Conservation (phyloP, 169 alveolate genomes). For the Babesia gibsoni region DNA sequence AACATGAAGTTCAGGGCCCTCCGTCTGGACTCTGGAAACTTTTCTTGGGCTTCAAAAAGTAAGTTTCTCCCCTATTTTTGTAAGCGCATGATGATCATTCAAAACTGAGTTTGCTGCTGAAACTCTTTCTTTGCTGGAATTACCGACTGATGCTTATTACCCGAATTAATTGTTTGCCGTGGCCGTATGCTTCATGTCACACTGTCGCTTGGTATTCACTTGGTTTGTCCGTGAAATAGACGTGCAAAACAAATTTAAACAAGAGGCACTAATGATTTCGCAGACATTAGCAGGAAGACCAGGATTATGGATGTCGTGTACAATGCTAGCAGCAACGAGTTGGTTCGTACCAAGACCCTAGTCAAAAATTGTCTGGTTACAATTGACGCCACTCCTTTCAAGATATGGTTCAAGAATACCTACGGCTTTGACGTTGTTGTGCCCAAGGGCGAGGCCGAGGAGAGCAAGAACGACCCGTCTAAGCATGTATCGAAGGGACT, state of each 20-base stretch:
- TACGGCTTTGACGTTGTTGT: slow-evolving; percentile 82
- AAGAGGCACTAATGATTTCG: background rate
- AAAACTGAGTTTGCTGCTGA: slow-evolving; percentile 37
- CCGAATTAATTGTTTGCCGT: too few species aligned
- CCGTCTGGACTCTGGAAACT: slow-evolving; percentile 96
- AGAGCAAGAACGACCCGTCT: slow-evolving; percentile 73
- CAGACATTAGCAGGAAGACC: slow-evolving; percentile 84
- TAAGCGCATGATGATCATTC: slow-evolving; percentile 37
- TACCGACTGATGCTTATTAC: slow-evolving; percentile 65
- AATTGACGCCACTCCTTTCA: slow-evolving; percentile 99
- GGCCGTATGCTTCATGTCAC: too few species aligned
- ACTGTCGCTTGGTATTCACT: too few species aligned
- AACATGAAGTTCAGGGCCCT: slow-evolving; percentile 94
- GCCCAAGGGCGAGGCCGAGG: slow-evolving; percentile 39
- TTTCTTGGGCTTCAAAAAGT: slow-evolving; percentile 94
- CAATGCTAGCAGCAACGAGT: slow-evolving; percentile 99
- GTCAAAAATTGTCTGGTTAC: slow-evolving; percentile 96
- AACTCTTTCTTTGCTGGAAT: slow-evolving; percentile 66
- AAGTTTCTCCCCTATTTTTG: slow-evolving; percentile 41
- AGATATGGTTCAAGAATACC: slow-evolving; percentile 88
- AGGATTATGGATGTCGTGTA: slow-evolving; percentile 97
- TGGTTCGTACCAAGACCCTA: slow-evolving; percentile 98
- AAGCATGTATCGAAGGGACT: slow-evolving; percentile 65
- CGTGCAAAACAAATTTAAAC: too few species aligned
- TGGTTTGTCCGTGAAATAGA: too few species aligned